A percentile compares a stretch with the other conserved stretches of the same genome.
phyloP scores from a whole-genome alignment of 331 rosid species.

The Phaseolus coccineus region DNA sequence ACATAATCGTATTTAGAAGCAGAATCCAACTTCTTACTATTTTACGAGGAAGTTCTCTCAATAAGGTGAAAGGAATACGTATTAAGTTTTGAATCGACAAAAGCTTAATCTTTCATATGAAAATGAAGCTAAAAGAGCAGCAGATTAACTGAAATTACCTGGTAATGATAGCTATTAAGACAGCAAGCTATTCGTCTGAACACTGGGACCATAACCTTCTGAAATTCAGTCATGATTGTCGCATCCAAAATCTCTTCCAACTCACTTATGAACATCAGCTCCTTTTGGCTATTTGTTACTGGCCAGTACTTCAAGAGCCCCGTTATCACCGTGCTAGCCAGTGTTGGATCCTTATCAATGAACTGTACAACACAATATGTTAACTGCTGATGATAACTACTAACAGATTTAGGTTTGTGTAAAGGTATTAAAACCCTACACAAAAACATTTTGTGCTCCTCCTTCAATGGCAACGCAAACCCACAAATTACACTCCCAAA shows the following conservation, averaged over 20 bases:
- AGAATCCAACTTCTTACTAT: not conserved
- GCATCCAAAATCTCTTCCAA: conserved; percentile 17
- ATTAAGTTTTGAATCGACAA: not conserved
- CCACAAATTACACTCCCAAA: conserved; percentile 26
- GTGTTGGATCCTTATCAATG: conserved; percentile 12
- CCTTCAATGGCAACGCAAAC: conserved; percentile 27
- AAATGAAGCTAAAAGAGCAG: not conserved
- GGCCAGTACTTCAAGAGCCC: conserved; percentile 23
- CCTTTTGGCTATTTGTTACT: conserved; percentile 29
- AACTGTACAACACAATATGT: conserved; percentile 25
- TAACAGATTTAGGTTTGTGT: conserved; percentile 30
- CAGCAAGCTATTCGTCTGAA: conserved; percentile 22
- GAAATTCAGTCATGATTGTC: conserved; percentile 5
- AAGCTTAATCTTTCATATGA: not conserved
- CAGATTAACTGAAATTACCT: not conserved
- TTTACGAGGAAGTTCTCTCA: not conserved
- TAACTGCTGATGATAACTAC: conserved; percentile 20
- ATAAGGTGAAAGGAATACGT: not conserved
- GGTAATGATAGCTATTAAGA: conserved; percentile 21
- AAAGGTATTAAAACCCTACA: conserved; percentile 27
- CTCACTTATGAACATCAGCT: conserved; percentile 28
- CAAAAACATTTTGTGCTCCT: conserved; percentile 11
- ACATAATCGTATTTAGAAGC: not conserved
- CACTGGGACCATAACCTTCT: conserved; percentile 6
- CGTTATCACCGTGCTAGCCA: conserved; percentile 19